Evolutionary conservation across 352 stramenopile species (phyloP), one percentile per base, ranked within the genome.

Genomic region (Plasmopara muralis): DNA sequence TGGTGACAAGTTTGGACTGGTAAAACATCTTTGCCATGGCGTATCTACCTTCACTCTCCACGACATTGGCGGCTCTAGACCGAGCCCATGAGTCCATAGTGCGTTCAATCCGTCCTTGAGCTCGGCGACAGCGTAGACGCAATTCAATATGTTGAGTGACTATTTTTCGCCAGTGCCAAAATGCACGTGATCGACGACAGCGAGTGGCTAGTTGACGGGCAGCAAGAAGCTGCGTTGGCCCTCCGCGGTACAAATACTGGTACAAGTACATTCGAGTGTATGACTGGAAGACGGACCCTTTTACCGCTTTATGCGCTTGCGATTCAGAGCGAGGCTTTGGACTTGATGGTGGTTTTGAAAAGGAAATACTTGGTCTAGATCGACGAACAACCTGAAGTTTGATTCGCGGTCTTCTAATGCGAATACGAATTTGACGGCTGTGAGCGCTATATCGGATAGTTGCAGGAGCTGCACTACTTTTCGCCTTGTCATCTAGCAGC

Each of bases 21-120:
- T 74, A 44, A 20, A 72, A 84, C 25, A 59, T 57, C 47, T 84
- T 81, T 4, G 66, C 70, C 31, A 71, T 50, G 1, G 55, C 70
- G 50, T 70, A 84, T 47, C 82, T 82, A 14, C 70, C 70, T 35
- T 82, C 70, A 6, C 16, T 50, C 14, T 64, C 42, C 0, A 73
- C 47, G 18, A 82, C n/a, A 31, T 38, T 15, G 9, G 41, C 9
- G 4, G 67, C 64, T 41, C 35, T 43, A 4, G 16, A 16, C 30
- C 13, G 37, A 58, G 48, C 39, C 37, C 46, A 58, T 8, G 49
- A 54, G 7, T 1, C 12, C 15, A 28, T 39, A 49, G 12, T 39
- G 14, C 31, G 33, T 28, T 46, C 16, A 14, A 66, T 57, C 3
- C 49, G 53, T 3, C 55, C 34, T 33, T 62, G 45, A 40, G 43